These are phyloP conservation scores for Trypanosoma lewisi DNA, from an alignment of 208 protist genomes.

Conservation along the genomic window DNA sequence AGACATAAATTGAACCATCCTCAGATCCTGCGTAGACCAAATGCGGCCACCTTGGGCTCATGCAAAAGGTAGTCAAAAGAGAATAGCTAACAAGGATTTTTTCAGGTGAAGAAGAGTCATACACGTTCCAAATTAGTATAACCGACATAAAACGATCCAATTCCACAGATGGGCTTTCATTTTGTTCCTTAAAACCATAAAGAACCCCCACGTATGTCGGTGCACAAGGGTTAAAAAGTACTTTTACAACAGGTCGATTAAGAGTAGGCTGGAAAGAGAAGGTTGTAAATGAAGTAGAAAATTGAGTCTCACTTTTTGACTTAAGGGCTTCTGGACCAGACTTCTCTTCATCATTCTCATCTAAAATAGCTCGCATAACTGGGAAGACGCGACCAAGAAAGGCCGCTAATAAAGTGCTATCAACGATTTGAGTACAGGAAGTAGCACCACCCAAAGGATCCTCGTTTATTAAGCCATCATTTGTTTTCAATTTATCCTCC, in stretches of 20 bases:
- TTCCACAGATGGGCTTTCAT: constrained; percentile 37
- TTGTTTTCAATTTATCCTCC: constrained; percentile 13
- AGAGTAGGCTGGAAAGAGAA: constrained; percentile 45
- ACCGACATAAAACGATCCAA: constrained; percentile 67
- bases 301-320: constrained; percentile 45
- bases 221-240: constrained; percentile 43
- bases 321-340: constrained; percentile 18
- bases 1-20: constrained; percentile 70
- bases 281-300: constrained; percentile 51
- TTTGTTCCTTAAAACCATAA: constrained; percentile 30
- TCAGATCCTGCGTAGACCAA: constrained; percentile 69
- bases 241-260: constrained; percentile 53
- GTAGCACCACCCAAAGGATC: neutral
- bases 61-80: constrained; percentile 46
- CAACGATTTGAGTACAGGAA: constrained; percentile 29
- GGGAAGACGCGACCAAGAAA: constrained; percentile 73
- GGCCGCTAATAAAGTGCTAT: constrained; percentile 42
- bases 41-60: constrained; percentile 58
- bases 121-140: constrained; percentile 75
- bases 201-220: constrained; percentile 47
- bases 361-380: constrained; percentile 61
- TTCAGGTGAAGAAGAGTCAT: constrained; percentile 55
- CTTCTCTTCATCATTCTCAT: constrained; percentile 50
- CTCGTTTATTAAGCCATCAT: constrained; percentile 1
- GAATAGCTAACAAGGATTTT: constrained; percentile 56